phyloP scores from a whole-genome alignment of 345 rosid species.

The Capsella bursapastoris region DNA sequence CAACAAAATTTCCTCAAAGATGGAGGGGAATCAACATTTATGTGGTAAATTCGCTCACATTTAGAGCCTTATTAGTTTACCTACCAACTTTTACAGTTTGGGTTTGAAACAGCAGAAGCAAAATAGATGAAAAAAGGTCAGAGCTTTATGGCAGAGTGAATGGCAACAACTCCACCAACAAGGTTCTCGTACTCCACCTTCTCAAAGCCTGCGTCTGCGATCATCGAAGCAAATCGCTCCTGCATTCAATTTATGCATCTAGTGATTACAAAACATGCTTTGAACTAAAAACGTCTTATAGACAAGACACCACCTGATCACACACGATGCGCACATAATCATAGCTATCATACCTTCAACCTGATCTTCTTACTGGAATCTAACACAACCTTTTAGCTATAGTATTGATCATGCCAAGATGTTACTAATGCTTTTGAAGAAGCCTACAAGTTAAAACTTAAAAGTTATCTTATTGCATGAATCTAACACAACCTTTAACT shows the following conservation, averaged over 20 bases:
- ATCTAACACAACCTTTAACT: background rate
- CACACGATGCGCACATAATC: background rate
- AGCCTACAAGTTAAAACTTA: background rate
- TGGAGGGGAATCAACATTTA: background rate
- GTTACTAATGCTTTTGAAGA: background rate
- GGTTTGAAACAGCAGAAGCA: constrained; percentile 3
- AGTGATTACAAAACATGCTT: constrained; percentile 1
- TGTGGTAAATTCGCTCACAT: background rate
- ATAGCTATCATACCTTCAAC: background rate
- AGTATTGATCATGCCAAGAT: constrained; percentile 11
- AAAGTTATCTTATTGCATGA: background rate
- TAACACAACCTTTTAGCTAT: constrained; percentile 3
- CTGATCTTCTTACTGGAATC: constrained; percentile 2
- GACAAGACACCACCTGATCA: background rate
- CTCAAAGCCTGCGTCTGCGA: constrained; percentile 89
- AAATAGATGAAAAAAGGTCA: constrained; percentile 27
- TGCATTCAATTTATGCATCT: constrained; percentile 37
- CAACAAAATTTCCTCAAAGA: constrained; percentile 14
- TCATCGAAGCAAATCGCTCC: constrained; percentile 90
- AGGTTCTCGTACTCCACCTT: constrained; percentile 96
- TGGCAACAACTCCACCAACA: constrained; percentile 91
- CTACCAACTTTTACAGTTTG: constrained; percentile 4
- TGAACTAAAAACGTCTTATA: background rate
- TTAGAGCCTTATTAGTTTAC: constrained; percentile 11
- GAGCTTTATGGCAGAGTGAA: constrained; percentile 83